Evolutionary conservation across 306 rosid genomes (phyloP), one percentile per base, ranked within the genome.

Genomic region (Pyrus bretschneideri): DNA sequence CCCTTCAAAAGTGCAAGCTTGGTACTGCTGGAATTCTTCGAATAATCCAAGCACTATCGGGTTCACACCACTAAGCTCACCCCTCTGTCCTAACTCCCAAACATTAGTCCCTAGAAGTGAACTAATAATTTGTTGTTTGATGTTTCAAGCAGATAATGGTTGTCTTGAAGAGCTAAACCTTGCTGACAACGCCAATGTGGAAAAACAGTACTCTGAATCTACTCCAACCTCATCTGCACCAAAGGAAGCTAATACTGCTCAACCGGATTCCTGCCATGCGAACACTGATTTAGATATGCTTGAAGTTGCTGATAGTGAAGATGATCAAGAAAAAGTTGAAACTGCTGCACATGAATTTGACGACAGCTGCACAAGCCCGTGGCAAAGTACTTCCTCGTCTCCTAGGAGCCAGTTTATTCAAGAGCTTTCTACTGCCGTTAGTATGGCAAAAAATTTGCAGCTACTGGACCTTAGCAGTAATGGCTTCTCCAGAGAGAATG

Each of bases 231-330:
- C 22, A 33, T 3, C 54, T 58, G 67, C 76, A 64, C 65, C 67
- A n/a, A 65, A 79, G 64, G 80, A 83, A 76, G 83, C 86, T 71
- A 87, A 81, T 51, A 79, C 78, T 70, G 55, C 75, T 80, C 82
- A 78, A 75, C 88, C 70, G 69, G 80, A 61, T 55, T 44, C 81
- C 61, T 76, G 81, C 74, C 19, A 80, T 49, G 74, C 40, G 68
- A 81, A 82, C 81, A 67, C 73, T 40, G 86, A 83, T 11, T 65
- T 46, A 76, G 61, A 78, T 76, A 84, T 71, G 69, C 88, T 92
- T 62, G 96, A 88, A 86, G 91, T 92, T 84, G 92, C 93, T 67
- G 96, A 90, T 71, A 90, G 97, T 80, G 99, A 89, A 86, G 96
- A 92, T 40, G 79, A n/a, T 59, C 83, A 64, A 22, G 82, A 38